Evolutionary conservation across 2,329 filamentous ascomycete species (phyloP).

Genomic region (Trichophyton rubrum): DNA sequence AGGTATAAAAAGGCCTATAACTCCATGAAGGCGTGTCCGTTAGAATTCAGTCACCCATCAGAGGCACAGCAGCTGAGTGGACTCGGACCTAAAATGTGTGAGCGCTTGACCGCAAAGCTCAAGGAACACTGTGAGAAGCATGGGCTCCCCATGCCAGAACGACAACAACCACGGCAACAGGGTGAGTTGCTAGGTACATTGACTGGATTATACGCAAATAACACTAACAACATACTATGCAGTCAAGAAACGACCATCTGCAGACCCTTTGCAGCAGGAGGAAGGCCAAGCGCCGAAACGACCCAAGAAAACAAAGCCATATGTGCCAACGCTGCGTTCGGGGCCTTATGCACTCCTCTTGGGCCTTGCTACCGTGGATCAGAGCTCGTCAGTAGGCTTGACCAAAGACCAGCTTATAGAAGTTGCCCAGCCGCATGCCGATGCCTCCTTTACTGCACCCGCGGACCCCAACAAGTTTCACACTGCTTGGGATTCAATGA

Average conservation of each 20-base stretch:
- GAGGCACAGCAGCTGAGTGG: constrained; percentile 61
- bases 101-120: constrained; percentile 50
- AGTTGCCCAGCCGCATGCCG: constrained; percentile 57
- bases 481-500: constrained; percentile 75
- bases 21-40: constrained; percentile 61
- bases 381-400: constrained; percentile 45
- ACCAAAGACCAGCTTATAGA: constrained; percentile 58
- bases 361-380: constrained; percentile 49
- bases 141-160: constrained; percentile 54
- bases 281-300: constrained; percentile 43
- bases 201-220: not conserved
- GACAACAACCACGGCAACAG: constrained; percentile 35
- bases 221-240: constrained; percentile 10
- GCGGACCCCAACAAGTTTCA: constrained; percentile 57
- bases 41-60: constrained; percentile 58
- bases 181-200: not conserved
- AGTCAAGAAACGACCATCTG: constrained; percentile 22
- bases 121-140: constrained; percentile 50
- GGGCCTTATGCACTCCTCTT: constrained; percentile 62
- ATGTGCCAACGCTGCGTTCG: constrained; percentile 60
- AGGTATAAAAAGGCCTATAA: constrained; percentile 66
- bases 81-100: constrained; percentile 59
- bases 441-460: constrained; percentile 59
- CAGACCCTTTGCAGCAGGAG: constrained; percentile 17
- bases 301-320: constrained; percentile 45